Evolutionary conservation across 1,284 basidiomycete genomes (phyloP).

Genomic region (Somion occarium): DNA sequence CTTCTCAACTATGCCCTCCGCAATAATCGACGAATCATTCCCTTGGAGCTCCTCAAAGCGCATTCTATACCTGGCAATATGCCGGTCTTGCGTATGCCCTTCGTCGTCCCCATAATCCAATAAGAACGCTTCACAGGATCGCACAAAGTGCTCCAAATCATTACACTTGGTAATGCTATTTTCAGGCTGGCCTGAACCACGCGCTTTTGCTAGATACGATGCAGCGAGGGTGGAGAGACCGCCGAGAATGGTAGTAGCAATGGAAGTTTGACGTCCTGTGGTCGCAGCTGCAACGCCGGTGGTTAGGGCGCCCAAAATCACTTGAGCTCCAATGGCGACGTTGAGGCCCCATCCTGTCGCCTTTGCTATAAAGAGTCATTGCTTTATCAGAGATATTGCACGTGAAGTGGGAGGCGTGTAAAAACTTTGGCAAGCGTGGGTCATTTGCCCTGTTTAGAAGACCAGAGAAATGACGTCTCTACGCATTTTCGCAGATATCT

Average conservation of each 20-base stretch:
- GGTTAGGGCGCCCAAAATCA: constrained; percentile 61
- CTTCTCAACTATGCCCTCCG: neutral
- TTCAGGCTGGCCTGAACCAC: constrained; percentile 67
- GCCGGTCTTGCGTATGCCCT: constrained; percentile 20
- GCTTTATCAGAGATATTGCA: neutral
- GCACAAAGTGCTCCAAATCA: constrained; percentile 60
- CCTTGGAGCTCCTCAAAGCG: constrained; percentile 31
- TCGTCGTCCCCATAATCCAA: constrained; percentile 49
- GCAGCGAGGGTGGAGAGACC: constrained; percentile 61
- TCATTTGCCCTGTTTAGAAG: too few species aligned
- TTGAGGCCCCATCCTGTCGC: constrained; percentile 50
- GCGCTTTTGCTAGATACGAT: constrained; percentile 62
- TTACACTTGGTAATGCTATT: constrained; percentile 44
- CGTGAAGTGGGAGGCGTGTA: neutral
- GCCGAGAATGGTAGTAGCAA: constrained; percentile 34
- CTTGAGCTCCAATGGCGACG: constrained; percentile 47
- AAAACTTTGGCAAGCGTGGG: neutral
- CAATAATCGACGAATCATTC: constrained; percentile 11
- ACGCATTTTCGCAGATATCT: too few species aligned
- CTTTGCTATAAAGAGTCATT: constrained; percentile 38
- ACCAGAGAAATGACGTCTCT: too few species aligned
- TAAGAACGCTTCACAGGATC: constrained; percentile 50
- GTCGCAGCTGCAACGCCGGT: constrained; percentile 56
- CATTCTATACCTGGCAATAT: constrained; percentile 23
- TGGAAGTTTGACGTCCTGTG: constrained; percentile 28